Evolutionary conservation across 345 rosid species (phyloP), one percentile per base, ranked within the genome.

Genomic region (Eucalyptus leucophloia): DNA sequence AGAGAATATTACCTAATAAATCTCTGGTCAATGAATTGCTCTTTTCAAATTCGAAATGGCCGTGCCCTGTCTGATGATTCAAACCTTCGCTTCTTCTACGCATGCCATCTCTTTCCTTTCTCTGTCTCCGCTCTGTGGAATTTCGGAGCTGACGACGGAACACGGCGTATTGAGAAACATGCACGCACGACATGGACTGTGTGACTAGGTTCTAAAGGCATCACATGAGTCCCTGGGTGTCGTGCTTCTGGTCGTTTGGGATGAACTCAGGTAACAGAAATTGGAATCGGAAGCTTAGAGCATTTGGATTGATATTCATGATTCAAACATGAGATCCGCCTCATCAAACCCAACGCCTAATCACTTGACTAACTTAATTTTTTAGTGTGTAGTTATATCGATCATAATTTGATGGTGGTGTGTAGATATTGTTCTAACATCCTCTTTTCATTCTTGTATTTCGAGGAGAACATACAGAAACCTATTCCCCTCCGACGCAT

Each of bases 21-120:
- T 65, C 94, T 93, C 89, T 50, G 82, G 87, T 93, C 92, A 90
- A 91, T 89, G 88, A 90, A 85, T 86, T 91, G 51, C 90, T 86
- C 58, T 90, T 93, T 95, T 94, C 94, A 92, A 94, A 92, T 93
- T 93, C 95, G 91, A 94, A 95, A 72, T 72, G 82, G 82, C 23
- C 44, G 15, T 19, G 28, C 82, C 42, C 82, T 5, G 8, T 37
- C 45, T 1, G 3, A 19, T 34, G 82, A 72, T 72, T 89, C 54
- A 51, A 51, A 34, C 32, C 30, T 60, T 53, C 9, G 24, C 67
- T 58, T 7, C 30, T 51, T 32, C 37, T 32, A 2, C 44, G 40
- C 30, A 37, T 21, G 87, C 87, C 42, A 42, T 37, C 50, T 87
- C n/a, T 86, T 86, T 12, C 65, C 88, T 87, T 37, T 60, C 88